phyloP scores from a whole-genome alignment of 2,329 filamentous ascomycete species.

The Immersiporthe knoxdaviesiana region DNA sequence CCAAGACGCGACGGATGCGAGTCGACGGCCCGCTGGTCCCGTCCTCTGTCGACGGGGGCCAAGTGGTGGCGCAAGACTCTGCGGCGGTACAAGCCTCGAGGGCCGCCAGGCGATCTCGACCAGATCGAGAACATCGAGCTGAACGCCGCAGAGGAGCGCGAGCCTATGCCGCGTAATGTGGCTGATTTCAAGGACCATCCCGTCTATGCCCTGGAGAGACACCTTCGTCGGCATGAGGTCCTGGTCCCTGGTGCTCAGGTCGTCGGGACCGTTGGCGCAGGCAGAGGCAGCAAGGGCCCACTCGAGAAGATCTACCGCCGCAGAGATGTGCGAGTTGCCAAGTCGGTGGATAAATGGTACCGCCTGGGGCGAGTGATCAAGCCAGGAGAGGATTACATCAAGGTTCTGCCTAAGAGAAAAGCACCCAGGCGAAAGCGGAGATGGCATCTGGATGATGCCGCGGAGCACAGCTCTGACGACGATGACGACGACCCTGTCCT shows the following conservation, averaged over 20 bases:
- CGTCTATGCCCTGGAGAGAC: conserved; percentile 80
- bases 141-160: conserved; percentile 68
- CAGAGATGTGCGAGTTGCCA: conserved; percentile 75
- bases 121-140: conserved; percentile 84
- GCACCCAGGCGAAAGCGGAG: conserved; percentile 34
- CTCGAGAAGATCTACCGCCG: conserved; percentile 83
- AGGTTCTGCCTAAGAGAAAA: conserved; percentile 64
- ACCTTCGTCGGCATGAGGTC: conserved; percentile 82
- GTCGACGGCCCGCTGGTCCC: conserved; percentile 64
- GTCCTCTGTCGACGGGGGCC: conserved; percentile 21
- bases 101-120: conserved; percentile 64
- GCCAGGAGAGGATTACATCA: conserved; percentile 78
- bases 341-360: conserved; percentile 89
- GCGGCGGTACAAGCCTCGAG: conserved; percentile 45
- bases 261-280: conserved; percentile 77
- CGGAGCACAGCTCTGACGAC: conserved; percentile 50
- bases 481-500: conserved; percentile 50
- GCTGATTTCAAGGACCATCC: conserved; percentile 88
- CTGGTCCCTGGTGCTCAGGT: conserved; percentile 70
- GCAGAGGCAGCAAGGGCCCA: conserved; percentile 61
- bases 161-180: conserved; percentile 85
- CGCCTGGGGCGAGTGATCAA: conserved; percentile 81
- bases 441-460: conserved; percentile 36
- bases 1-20: conserved; percentile 82
- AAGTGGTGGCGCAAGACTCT: conserved; percentile 59